A percentile compares a stretch with the other conserved stretches of the same genome.
phyloP scores from a whole-genome alignment of 1,139 yeast genomes.

The Diutina rugosa region DNA sequence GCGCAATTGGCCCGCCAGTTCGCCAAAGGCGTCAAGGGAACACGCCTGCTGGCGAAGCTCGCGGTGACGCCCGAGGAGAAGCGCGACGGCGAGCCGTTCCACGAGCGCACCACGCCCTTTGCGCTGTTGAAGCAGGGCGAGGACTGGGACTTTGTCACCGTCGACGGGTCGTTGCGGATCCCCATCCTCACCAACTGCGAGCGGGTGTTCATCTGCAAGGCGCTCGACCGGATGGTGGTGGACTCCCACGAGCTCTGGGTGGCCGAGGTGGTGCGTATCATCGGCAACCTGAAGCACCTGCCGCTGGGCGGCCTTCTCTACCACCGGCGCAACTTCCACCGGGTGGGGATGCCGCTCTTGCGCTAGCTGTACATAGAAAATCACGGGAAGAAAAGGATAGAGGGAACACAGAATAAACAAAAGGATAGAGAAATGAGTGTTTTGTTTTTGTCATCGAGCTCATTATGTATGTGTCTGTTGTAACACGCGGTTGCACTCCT shows the following conservation, averaged over 20 bases:
- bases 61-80: conserved; percentile 5
- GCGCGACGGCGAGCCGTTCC: conserved; percentile 26
- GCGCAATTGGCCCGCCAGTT: conserved; percentile 45
- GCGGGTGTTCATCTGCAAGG: neutral
- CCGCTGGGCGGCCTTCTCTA: conserved; percentile 50
- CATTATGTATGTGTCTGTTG: neutral
- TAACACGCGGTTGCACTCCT: conserved; percentile 4
- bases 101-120: conserved; percentile 42
- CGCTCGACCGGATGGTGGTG: neutral
- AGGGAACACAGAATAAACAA: neutral
- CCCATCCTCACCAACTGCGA: neutral
- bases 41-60: conserved; percentile 3
- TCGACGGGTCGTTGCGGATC: conserved; percentile 6
- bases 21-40: conserved; percentile 42
- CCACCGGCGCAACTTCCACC: conserved; percentile 48
- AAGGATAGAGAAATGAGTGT: neutral
- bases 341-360: conserved; percentile 30
- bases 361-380: neutral
- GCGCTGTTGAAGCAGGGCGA: conserved; percentile 15
- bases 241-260: conserved; percentile 1
- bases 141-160: conserved; percentile 8
- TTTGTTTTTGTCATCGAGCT: neutral
- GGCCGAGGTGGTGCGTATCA: neutral
- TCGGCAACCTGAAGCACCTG: neutral
- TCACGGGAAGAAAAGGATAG: neutral